Percentiles rank a stretch among this genome's conserved stretches.
phyloP scores from a whole-genome alignment of 192 early-diverging fungal species.

The Physocladia obscura region DNA sequence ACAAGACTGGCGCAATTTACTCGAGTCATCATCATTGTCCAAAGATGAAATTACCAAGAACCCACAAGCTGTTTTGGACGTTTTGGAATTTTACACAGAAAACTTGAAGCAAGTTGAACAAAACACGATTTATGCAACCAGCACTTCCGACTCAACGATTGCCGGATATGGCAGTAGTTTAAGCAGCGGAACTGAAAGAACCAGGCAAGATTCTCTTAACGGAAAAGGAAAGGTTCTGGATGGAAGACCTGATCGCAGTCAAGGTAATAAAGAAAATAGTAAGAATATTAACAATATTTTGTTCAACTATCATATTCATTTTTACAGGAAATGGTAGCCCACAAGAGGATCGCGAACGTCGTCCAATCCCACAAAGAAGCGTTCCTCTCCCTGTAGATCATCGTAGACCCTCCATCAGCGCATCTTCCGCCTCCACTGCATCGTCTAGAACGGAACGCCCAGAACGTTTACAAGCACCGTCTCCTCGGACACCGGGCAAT shows the following conservation, averaged over 20 bases:
- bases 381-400: no score
- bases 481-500: neutral
- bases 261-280: neutral
- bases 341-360: neutral
- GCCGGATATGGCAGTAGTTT: no score
- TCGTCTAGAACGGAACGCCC: neutral
- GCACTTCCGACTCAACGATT: no score
- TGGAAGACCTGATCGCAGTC: neutral
- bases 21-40: constrained; percentile 92
- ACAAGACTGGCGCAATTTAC: constrained; percentile 89
- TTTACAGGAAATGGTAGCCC: neutral
- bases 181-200: neutral
- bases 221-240: neutral
- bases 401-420: neutral
- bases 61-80: constrained; percentile 96
- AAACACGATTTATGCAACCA: constrained; percentile 19
- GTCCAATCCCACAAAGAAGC: neutral
- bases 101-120: constrained; percentile 47
- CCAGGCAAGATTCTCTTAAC: neutral
- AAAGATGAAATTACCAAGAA: constrained; percentile 97
- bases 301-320: neutral
- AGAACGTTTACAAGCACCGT: neutral
- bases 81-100: constrained; percentile 97
- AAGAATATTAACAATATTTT: neutral
- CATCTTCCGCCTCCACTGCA: neutral